Base-by-base conservation (phyloP, 2,329 filamentous ascomycete genomes). In the Diaporthe aspalathi region DNA sequence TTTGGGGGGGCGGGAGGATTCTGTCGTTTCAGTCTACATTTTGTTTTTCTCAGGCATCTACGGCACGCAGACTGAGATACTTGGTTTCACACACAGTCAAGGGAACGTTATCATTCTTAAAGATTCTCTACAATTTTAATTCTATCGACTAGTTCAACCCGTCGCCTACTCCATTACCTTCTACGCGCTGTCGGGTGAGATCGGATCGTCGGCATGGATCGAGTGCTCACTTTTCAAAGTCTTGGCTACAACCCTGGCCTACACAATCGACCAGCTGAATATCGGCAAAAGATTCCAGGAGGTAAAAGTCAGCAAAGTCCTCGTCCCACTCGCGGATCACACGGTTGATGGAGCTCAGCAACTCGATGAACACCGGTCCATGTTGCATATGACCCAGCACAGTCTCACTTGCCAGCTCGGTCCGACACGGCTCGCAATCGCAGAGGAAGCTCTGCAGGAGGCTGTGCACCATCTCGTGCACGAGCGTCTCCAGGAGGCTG, bases 11-110 rank as follows among this genome's bases (percentile, higher is more conserved):
- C 5, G 29, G 60, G 27, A 11, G 40, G 56, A n/a, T 17, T 63
- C 57, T 49, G 43, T 49, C 57, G 14, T 65, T 50, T 65, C 29
- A n/a, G 29, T 65, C 20, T 65, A 29, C 45, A 50, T 27, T 65
- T 12, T 4, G 45, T 22, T 47, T 49, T 49, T 35, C 27, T 32
- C 57, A 22, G 29, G 45, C 29, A 65, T n/a, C n/a, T 22, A 11
- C 29, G 43, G 43, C 60, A 22, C 47, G 60, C 60, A 38, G 27
- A 50, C 29, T 35, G 43, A 12, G 3, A 20, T 17, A 49, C 40
- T 50, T 50, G 5, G 24, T 38, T 32, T 35, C 45, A 38, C 12
- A 50, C 24, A 38, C 43, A 12, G 5, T 35, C 22, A 24, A 50
- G 45, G 45, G 5, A 49, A 12, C 12, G 4, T 35, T 65, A 45